Evolutionary conservation across 768 basidiomycete genomes (phyloP), one percentile per base, ranked within the genome.

Genomic region (Termitomyces sp.): DNA sequence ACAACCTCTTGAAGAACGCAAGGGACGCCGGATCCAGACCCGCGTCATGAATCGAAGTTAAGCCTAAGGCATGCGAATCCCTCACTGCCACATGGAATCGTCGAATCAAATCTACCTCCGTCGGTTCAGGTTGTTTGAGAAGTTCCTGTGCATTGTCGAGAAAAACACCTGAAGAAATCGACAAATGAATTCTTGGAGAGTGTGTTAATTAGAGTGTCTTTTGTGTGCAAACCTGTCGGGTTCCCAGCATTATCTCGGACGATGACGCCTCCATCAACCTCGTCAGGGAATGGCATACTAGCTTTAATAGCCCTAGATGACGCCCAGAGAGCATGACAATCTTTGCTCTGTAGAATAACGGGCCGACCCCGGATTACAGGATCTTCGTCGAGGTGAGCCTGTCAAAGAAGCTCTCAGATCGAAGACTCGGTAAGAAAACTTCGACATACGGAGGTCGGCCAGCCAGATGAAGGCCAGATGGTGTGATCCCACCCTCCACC

Each of bases 401-500:
- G 48, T 49, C 42, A 54, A 21, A 49, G 46, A 56, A 32, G 25
- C 27, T 40, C 21, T 50, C n/a, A 46, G 6, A 31, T 23, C 3
- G 23, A 32, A 51, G 14, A 14, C 27, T 35, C 16, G 19, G 11
- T 42, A 40, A 35, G 54, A n/a, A 40, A 44, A 12, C 57, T 35
- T 53, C 32, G 38, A 74, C 82, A 56, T 64, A 91, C 92, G 57
- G 85, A 80, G 43, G 81, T 83, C 7, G 92, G 92, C 78, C 86
- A 92, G 21, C 74, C 71, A 31, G 74, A 69, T 19, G 68, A 68
- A 8, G 79, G 73, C 89, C 89, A 90, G 53, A 79, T 72, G 1
- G 92, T 95, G 70, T 96, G 95, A 68, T 96, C 91, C 93, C 95
- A 96, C 1, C 94, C 95, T 67, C 89, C 84, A 2, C 92, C 92